Evolutionary conservation across 306 rosid genomes (phyloP).

Genomic region (Trifolium subterraneum): DNA sequence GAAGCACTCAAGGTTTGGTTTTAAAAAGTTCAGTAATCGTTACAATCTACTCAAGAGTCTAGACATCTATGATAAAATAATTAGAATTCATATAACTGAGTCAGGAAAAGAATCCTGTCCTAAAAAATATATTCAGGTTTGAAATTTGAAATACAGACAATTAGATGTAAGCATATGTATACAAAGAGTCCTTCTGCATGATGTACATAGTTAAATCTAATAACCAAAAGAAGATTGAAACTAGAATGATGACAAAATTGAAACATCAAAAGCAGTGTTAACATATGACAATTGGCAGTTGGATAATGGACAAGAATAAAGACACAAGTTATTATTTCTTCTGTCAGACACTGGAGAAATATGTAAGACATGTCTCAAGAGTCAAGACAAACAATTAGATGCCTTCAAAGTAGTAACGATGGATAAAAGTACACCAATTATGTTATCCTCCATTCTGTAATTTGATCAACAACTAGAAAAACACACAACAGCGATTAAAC

Average conservation of each 20-base stretch:
- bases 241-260: constrained; percentile 6
- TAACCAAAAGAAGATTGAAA: constrained; percentile 15
- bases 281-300: neutral
- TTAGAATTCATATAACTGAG: constrained; percentile 5
- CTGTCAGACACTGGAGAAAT: neutral
- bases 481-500: neutral
- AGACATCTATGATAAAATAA: constrained; percentile 6
- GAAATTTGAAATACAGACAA: constrained; percentile 24
- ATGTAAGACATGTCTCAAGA: constrained; percentile 19
- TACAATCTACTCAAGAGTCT: constrained; percentile 10
- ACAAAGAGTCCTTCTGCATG: constrained; percentile 9
- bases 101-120: neutral
- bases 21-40: constrained; percentile 8
- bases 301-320: neutral
- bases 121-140: neutral
- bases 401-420: neutral
- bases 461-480: constrained; percentile 1
- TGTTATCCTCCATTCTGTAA: constrained; percentile 15
- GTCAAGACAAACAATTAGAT: constrained; percentile 10
- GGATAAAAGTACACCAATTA: neutral
- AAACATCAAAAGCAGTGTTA: no score
- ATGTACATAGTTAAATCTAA: constrained; percentile 1
- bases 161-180: constrained; percentile 7
- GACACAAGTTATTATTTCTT: constrained; percentile 13
- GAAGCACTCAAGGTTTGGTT: neutral